phyloP scores from a whole-genome alignment of 2,329 filamentous ascomycete genomes.

The Colletotrichum gigasporum region DNA sequence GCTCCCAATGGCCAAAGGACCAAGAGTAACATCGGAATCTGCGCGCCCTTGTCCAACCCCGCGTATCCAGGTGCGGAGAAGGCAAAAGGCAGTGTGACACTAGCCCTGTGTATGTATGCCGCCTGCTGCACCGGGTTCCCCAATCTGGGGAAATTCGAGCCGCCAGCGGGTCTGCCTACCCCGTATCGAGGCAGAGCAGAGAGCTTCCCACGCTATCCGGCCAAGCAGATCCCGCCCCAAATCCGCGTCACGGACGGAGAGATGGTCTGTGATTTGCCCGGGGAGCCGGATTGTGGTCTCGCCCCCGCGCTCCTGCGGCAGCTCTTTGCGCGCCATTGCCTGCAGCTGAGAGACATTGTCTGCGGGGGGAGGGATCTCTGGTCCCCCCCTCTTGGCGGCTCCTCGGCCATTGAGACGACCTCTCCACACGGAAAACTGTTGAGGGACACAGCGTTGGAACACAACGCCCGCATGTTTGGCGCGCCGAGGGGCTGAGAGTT shows the following conservation, averaged over 20 bases:
- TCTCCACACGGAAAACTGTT: constrained; percentile 5
- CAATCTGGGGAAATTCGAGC: constrained; percentile 26
- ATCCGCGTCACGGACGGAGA: background rate
- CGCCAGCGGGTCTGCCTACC: constrained; percentile 10
- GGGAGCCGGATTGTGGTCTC: background rate
- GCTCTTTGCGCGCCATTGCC: background rate
- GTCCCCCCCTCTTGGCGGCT: constrained; percentile 5
- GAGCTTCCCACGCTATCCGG: background rate
- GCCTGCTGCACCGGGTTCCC: background rate
- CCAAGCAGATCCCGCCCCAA: background rate
- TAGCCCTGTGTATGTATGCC: background rate
- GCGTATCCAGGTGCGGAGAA: constrained; percentile 23
- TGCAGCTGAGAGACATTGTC: constrained; percentile 11
- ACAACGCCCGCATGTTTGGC: background rate
- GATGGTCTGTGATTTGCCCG: constrained; percentile 22
- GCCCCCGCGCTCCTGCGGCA: background rate
- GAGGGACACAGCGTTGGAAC: constrained; percentile 4
- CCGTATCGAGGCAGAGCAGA: constrained; percentile 4
- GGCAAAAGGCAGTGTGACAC: background rate
- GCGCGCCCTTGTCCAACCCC: background rate
- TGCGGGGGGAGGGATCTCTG: background rate
- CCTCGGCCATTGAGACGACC: background rate
- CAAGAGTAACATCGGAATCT: background rate
- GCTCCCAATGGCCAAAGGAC: background rate
- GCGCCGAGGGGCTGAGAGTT: too few relatives aligned